Base-by-base conservation (phyloP, 106 monocot species). In the Dendrobium nobile region DNA sequence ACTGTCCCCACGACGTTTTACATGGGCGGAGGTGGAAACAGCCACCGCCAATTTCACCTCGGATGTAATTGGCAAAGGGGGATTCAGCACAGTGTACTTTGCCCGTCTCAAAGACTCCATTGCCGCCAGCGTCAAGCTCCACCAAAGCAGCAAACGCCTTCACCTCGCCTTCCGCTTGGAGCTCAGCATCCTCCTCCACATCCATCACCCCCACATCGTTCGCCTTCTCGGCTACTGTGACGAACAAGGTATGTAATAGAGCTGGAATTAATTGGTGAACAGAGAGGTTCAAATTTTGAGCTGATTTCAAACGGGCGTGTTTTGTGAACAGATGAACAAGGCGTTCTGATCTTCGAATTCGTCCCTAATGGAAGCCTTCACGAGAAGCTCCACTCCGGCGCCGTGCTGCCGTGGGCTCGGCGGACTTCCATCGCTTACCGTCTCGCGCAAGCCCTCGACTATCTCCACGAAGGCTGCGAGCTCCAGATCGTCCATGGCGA, bases 401-500 rank as follows among this genome's bases (percentile, higher is more conserved):
- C 42, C 40, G 74, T 47, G 18, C 82, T 95, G 41, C 83, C 95
- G 3, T 95, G 95, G 95, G 58, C 84, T 15, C 47, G 59, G 42
- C 82, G 95, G 3, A 80, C 81, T 74, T 54, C 78, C 9, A 84
- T 95, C 61, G 88, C 92, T 9, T 59, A 75, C 70, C 77, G 79
- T 31, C 54, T 92, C 4, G 95, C 95, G 0, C 19, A 47, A 58
- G 90, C 92, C 3, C 70, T 95, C 2, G 87, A 87, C 13, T 78
- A 95, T 87, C 86, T 95, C 44, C 95, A 95, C 85, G 92, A 92
- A 27, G 68, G 76, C 64, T 87, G 87, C 82, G 83, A 83, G 77
- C 88, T 82, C 28, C 89, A 87, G 58, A 84, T 95, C 77, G 78
- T 95, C 41, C 95, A 95, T 56, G 85, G 90, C 24, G 95, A 95